Base-by-base conservation (phyloP, 1,284 basidiomycete genomes). In the Puccinia coronata region DNA sequence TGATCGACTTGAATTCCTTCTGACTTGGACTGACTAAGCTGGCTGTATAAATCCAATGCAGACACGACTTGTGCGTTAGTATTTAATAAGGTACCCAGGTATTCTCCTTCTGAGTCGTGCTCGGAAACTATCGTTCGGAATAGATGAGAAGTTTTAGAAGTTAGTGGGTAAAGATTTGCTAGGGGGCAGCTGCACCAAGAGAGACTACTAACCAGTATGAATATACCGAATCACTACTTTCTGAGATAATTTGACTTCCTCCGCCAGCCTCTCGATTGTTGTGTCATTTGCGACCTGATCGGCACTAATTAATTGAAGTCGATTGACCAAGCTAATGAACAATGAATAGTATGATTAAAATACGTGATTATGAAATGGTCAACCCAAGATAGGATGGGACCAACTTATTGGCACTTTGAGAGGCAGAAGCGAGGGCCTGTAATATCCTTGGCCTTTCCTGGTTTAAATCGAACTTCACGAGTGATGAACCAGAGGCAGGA, bases 1-100 rank as follows among this genome's bases (percentile, higher is more conserved):
- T n/a, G 14, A 39, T 63, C 59, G 5, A 39, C 59, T 63, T 63
- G 59, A 5, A 12, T 39, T 31, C 34, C 34, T 39, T 63, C 34
- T 1, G 34, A 20, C 34, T 63, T 63, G 18, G 59, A 63, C 23
- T 74, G 31, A n/a, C n/a, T 20, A 6, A 57, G 53, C n/a, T 31
- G 5, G 0, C 65, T 31, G 39, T 47, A 76, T 28, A 76, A 36
- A 9, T 76, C 39, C 16, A 76, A 31, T 5, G 59, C 74, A 3
- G 74, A n/a, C 1, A 76, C 59, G 20, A 76, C 39, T 34, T 76
- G 74, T 0, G 55, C 55, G 59, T 76, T 63, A 9, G 59, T 65
- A 63, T 65, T 76, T 9, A 65, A 34, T 25, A 76, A 51, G n/a
- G 74, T 76, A 1, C 74, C 74, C 11, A 76, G 31, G 41, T 76